Evolutionary conservation across 139 green algal genomes (phyloP).

Genomic region (Chlorella sp.): DNA sequence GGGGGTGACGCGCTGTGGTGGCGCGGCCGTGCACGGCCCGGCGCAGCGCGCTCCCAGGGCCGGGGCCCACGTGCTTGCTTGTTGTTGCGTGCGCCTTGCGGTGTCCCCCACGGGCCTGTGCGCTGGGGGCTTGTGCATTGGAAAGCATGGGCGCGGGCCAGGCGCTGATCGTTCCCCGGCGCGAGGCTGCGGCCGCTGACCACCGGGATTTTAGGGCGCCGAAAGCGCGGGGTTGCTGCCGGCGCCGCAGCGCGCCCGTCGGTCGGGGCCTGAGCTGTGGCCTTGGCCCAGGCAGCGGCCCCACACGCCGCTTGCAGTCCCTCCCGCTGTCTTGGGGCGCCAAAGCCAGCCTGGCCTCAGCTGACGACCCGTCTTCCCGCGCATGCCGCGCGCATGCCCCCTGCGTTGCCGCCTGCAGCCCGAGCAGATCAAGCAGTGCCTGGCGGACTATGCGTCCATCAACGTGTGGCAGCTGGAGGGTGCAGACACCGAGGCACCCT

Average conservation of each 20-base stretch:
- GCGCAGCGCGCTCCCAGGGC: no score
- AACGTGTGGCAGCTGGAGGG: conserved; percentile 48
- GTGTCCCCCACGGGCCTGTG: no score
- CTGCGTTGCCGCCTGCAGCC: conserved; percentile 22
- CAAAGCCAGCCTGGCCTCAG: neutral
- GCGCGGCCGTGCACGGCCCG: no score
- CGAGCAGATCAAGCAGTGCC: conserved; percentile 49
- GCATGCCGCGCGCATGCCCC: neutral
- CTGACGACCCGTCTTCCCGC: neutral
- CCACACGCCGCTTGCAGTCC: no score
- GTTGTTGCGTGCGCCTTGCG: no score
- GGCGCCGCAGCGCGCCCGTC: no score
- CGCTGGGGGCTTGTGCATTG: no score
- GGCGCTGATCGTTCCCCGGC: conserved; percentile 5
- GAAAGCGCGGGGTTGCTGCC: neutral
- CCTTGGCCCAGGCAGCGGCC: no score
- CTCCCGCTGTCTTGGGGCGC: no score
- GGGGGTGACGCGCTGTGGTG: neutral
- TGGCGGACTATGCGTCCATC: conserved; percentile 51
- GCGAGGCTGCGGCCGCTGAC: neutral
- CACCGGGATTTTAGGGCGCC: conserved; percentile 24
- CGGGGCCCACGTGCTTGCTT: no score
- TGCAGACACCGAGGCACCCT: conserved; percentile 4
- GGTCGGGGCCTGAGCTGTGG: no score
- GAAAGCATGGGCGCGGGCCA: no score